phyloP scores from a whole-genome alignment of 2,329 filamentous ascomycete species.

The Alternaria ventricosa region DNA sequence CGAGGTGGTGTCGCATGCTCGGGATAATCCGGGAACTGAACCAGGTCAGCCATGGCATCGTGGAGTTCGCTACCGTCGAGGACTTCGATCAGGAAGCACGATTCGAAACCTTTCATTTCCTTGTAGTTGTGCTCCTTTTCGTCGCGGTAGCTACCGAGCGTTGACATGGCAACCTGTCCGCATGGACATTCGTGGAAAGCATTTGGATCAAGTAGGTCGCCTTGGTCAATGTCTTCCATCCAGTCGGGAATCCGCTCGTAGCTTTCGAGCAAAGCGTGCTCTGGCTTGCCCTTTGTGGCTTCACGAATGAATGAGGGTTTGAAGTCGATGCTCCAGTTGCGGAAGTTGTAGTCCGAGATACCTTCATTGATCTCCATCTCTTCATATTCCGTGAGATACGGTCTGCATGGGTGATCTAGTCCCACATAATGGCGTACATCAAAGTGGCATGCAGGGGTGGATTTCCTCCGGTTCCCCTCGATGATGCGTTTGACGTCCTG shows the following conservation, averaged over 20 bases:
- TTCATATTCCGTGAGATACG: background rate
- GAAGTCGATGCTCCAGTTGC: background rate
- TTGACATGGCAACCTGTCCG: background rate
- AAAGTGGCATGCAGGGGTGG: background rate
- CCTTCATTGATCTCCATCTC: background rate
- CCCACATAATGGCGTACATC: background rate
- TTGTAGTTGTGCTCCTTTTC: background rate
- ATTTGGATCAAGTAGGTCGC: background rate
- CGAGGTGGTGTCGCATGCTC: background rate
- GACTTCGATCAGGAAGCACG: background rate
- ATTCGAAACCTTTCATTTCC: background rate
- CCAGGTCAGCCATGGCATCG: background rate
- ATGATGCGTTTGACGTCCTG: background rate
- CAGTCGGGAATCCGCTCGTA: background rate
- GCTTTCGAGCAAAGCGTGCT: background rate
- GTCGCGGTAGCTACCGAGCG: background rate
- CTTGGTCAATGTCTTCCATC: background rate
- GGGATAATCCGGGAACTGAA: background rate
- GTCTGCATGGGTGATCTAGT: background rate
- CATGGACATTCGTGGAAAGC: background rate
- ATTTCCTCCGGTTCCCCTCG: background rate
- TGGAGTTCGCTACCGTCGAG: background rate
- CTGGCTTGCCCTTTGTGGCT: background rate
- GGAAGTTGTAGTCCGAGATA: background rate
- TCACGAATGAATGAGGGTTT: background rate